These are phyloP conservation scores for Canariomyces notabilis DNA, from an alignment of 2,329 filamentous ascomycete genomes.

Conservation along the genomic window DNA sequence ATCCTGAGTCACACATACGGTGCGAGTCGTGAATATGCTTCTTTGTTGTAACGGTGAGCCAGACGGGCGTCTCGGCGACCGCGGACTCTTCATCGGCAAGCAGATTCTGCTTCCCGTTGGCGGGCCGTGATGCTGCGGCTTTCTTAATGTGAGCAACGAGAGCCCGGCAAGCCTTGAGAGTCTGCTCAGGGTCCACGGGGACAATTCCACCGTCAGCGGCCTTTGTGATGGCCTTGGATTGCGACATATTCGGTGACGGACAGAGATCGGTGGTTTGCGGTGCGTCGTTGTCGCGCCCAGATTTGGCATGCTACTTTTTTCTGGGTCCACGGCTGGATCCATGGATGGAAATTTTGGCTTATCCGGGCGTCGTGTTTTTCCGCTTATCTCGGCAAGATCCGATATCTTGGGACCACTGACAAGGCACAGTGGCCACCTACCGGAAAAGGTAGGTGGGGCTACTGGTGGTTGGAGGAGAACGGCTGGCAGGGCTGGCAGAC, in stretches of 20 bases:
- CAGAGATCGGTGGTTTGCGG: constrained; percentile 6
- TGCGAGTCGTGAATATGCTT: constrained; percentile 58
- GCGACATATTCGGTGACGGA: constrained; percentile 28
- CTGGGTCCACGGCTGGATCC: neutral
- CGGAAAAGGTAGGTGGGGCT: constrained; percentile 15
- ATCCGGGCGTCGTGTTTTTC: constrained; percentile 17
- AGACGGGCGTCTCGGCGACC: constrained; percentile 49
- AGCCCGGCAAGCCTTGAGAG: constrained; percentile 58
- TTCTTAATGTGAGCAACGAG: constrained; percentile 59
- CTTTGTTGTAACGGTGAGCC: constrained; percentile 61
- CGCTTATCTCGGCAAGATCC: constrained; percentile 12
- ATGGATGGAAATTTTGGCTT: constrained; percentile 22
- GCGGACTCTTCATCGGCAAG: constrained; percentile 40
- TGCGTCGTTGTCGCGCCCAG: constrained; percentile 7
- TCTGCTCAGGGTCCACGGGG: constrained; percentile 41
- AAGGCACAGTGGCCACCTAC: constrained; percentile 8
- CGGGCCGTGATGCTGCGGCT: constrained; percentile 43
- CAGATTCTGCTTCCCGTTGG: constrained; percentile 52
- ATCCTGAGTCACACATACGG: constrained; percentile 32
- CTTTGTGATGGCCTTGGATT: constrained; percentile 31
- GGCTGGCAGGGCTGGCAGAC: neutral
- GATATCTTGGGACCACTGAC: constrained; percentile 4
- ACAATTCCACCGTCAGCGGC: constrained; percentile 29
- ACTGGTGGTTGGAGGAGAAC: neutral
- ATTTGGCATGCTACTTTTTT: constrained; percentile 15